Base-by-base conservation (phyloP, 2,329 filamentous ascomycete species). In the Ophiocordyceps australis region DNA sequence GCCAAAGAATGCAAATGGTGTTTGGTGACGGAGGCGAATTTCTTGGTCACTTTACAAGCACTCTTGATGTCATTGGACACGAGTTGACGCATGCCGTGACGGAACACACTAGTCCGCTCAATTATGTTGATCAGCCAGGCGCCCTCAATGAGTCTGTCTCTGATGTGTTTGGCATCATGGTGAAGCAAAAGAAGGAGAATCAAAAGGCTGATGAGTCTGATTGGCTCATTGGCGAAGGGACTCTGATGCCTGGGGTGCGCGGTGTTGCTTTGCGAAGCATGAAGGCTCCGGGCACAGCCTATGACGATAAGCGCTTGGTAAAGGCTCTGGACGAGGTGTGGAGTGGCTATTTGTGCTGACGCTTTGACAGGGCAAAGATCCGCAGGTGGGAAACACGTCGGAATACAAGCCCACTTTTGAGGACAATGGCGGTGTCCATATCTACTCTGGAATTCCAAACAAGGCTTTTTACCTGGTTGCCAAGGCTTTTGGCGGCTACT, bases 391-490 rank as follows among this genome's bases (percentile, higher is more conserved):
- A 28, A 46, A 61, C 40, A 60, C 65, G 51, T 46, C 44, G 14
- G 37, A 52, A 18, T 63, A 52, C 39, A 41, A 44, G 23, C 34
- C 35, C 1, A 56, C 43, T 3, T 40, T 30, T 4, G 49, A 57
- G 7, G 62, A 66, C 38, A 57, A 61, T 23, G 59, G 59, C 7
- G 65, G 64, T 17, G 62, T 67, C 4, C 63, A 69, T 40, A 44
- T 62, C 25, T 64, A 55, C 42, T 66, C 61, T 5, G 64, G 64
- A 5, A 68, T 70, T 23, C 64, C 63, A 3, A 70, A 69, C 45
- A 53, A 55, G 32, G 64, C 63, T 3, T 70, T 70, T 34, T 64
- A 64, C 35, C 52, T 63, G 8, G 52, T 45, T 9, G 43, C 59
- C 2, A 40, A 48, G 5, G 50, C 45, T 2, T 54, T 68, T 33